Conservation (phyloP, 495 filamentous ascomycete species). For the Hypoxylon fragiforme region DNA sequence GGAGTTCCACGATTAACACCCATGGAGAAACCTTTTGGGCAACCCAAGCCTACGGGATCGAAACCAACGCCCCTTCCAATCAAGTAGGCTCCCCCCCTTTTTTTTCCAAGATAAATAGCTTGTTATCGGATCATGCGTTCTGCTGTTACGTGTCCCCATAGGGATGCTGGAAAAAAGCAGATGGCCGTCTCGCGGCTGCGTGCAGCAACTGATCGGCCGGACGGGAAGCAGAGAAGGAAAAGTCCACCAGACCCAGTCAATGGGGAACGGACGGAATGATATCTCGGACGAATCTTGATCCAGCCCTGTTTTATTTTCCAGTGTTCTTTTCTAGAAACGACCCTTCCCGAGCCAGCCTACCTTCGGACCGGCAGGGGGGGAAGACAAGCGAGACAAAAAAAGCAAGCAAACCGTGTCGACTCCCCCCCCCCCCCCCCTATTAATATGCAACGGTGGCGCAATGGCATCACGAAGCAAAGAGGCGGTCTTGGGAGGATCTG, state of each 20-base stretch:
- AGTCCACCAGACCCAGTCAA: no score
- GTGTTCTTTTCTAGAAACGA: no score
- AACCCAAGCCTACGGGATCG: no score
- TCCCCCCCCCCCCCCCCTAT: conserved; percentile 13
- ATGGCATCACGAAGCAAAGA: conserved; percentile 1
- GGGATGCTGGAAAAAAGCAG: conserved; percentile 5
- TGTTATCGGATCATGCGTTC: conserved; percentile 1
- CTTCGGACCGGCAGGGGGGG: conserved; percentile 3
- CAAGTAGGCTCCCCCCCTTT: no score
- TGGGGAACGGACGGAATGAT: no score
- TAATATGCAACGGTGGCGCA: conserved; percentile 24
- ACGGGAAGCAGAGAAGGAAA: conserved; percentile 2
- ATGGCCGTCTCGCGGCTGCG: conserved; percentile 21
- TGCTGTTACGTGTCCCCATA: conserved; percentile 20
- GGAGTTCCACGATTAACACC: conserved; percentile 11
- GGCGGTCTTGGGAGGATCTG: not conserved
- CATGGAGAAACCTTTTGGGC: not conserved
- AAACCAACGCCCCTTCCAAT: no score
- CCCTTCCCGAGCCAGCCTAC: not conserved
- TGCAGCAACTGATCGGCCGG: conserved; percentile 27
- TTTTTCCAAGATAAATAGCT: no score
- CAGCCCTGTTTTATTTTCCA: not conserved
- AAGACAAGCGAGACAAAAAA: no score
- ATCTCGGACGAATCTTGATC: conserved; percentile 2
- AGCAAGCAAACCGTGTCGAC: no score